A percentile compares a stretch with the other conserved stretches of the same genome.
phyloP scores from a whole-genome alignment of 2,329 filamentous ascomycete genomes.

The Colletotrichum sidae region DNA sequence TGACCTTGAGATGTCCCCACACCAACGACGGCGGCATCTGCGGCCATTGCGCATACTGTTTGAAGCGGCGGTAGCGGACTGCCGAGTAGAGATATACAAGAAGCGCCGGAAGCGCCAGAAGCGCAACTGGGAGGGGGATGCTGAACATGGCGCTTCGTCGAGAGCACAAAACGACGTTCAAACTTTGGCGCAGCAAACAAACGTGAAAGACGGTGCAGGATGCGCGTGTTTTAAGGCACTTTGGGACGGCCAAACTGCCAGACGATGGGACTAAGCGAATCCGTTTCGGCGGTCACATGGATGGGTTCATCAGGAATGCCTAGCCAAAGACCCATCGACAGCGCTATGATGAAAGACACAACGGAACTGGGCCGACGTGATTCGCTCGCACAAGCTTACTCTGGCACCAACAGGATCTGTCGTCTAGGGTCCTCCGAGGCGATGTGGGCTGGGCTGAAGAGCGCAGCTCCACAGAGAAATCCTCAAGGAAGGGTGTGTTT shows the following conservation, averaged over 20 bases:
- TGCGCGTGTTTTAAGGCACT: not conserved
- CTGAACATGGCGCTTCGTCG: constrained; percentile 12
- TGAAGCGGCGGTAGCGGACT: constrained; percentile 30
- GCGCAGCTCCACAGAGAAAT: too few species aligned
- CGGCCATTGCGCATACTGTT: constrained; percentile 29
- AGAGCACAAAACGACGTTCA: too few species aligned
- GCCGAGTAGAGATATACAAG: constrained; percentile 23
- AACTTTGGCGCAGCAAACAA: too few species aligned
- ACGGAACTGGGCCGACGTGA: not conserved
- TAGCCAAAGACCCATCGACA: not conserved
- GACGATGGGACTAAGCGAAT: not conserved
- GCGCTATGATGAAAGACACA: constrained; percentile 11
- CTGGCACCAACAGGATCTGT: too few species aligned
- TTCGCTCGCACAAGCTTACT: not conserved
- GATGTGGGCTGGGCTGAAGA: too few species aligned
- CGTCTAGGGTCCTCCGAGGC: too few species aligned
- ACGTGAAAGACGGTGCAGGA: not conserved
- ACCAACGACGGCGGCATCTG: constrained; percentile 31
- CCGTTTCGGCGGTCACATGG: constrained; percentile 23
- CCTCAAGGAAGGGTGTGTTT: too few species aligned
- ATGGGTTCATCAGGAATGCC: not conserved
- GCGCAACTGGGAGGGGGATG: constrained; percentile 2
- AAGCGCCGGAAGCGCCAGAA: constrained; percentile 21
- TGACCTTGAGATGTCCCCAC: constrained; percentile 33
- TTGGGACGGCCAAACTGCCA: not conserved